phyloP scores from a whole-genome alignment of 192 early-diverging fungal genomes.

The Rhizoclosmatium globosum region DNA sequence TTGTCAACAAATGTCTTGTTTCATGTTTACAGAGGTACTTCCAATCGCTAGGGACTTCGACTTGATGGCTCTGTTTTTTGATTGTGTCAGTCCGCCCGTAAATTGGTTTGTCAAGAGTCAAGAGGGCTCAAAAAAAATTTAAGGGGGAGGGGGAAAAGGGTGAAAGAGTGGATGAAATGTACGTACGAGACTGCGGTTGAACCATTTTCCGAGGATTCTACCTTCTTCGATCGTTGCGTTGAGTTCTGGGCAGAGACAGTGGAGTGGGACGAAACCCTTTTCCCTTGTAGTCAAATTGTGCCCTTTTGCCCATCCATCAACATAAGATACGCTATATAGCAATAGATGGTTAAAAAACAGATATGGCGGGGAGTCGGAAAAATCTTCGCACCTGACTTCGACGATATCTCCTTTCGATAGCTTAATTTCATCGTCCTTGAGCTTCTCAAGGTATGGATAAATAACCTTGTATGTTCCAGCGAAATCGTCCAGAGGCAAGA shows the following conservation, averaged over 20 bases:
- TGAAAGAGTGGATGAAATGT: too few species aligned
- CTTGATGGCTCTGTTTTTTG: conserved; percentile 18
- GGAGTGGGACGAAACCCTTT: conserved; percentile 32
- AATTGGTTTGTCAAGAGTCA: neutral
- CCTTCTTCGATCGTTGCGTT: conserved; percentile 30
- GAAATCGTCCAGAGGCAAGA: conserved; percentile 28
- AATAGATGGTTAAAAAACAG: neutral
- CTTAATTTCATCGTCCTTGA: conserved; percentile 19
- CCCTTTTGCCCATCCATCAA: conserved; percentile 40
- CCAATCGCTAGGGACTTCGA: conserved; percentile 27
- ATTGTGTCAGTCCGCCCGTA: too few species aligned
- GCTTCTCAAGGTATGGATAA: conserved; percentile 28
- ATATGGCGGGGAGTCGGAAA: neutral
- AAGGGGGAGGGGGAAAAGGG: neutral
- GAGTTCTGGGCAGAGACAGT: conserved; percentile 18
- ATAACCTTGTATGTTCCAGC: conserved; percentile 14
- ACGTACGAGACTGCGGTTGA: conserved; percentile 8
- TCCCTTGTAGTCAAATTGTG: conserved; percentile 16
- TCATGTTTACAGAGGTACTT: conserved; percentile 28
- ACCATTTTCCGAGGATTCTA: conserved; percentile 25
- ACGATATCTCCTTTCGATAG: conserved; percentile 30
- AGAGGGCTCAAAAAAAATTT: neutral
- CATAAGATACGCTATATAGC: conserved; percentile 25
- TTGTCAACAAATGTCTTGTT: conserved; percentile 19
- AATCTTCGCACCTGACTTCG: conserved; percentile 8